Base-by-base conservation (phyloP, 75 land plant genomes). In the Adiantum capillusveneris region DNA sequence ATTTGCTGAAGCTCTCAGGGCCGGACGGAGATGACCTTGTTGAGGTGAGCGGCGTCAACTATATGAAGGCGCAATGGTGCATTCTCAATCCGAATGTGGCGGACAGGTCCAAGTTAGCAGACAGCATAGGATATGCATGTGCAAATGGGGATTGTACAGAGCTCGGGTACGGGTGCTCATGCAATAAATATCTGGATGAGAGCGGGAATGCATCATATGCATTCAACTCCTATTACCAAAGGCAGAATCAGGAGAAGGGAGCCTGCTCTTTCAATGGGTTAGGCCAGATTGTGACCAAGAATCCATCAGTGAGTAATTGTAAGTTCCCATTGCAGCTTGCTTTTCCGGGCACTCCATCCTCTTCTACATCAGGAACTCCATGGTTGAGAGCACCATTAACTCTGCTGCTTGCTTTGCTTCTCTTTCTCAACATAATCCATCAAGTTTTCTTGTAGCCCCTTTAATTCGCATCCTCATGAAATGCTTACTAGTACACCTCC, bases 51-150 rank as follows among this genome's bases (percentile, higher is more conserved):
- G 65, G 74, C 0, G 79, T 83, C 34, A 14, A 57, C 5, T 83
- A 79, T 63, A 36, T 83, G 49, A 53, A 63, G 5, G 55, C 55
- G 56, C 67, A 60, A 36, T 83, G 86, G 86, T 83, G 86, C 42
- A 59, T 83, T n/a, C 43, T 76, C 42, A 31, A 77, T 31, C 65
- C 79, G 29, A 42, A 41, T 17, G 79, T 69, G 19, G 55, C 49
- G 16, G 45, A 67, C 48, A 20, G 19, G 14, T 34, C 37, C 37
- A 34, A 34, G 37, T 9, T 34, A 3, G 37, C 7, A 34, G 37
- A 34, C 11, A 77, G 65, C 41, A 59, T 81, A 26, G 62, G 46
- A 12, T 81, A 69, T 59, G 84, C 84, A 1, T 81, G 84, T 41
- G 36, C 51, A 0, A 59, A 39, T 16, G 67, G 74, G 0, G 84